Percentiles rank a stretch among this genome's conserved stretches.
Conservation (phyloP, 768 basidiomycete genomes). For the Mycena crocata region DNA sequence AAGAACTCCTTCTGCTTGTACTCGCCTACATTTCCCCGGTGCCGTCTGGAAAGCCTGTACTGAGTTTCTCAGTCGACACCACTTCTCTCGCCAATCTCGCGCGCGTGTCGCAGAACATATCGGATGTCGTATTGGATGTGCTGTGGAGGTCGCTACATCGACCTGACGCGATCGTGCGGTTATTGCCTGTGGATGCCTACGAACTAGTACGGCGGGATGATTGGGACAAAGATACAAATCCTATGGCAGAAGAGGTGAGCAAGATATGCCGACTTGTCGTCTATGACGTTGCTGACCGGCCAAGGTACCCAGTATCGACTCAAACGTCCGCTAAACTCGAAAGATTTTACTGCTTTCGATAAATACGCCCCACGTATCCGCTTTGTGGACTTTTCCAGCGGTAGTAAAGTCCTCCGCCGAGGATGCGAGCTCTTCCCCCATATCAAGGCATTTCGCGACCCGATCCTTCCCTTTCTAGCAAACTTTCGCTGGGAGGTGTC, state of each 20-base stretch:
- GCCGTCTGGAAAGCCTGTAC: conserved; percentile 17
- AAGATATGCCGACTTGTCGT: background rate
- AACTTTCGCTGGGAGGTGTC: conserved; percentile 30
- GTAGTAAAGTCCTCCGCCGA: conserved; percentile 20
- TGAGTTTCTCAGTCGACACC: conserved; percentile 20
- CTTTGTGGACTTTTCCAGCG: conserved; percentile 31
- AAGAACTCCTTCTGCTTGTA: conserved; percentile 28
- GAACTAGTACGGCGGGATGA: background rate
- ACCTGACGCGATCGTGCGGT: conserved; percentile 23
- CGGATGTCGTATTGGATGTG: conserved; percentile 25
- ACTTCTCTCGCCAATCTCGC: conserved; percentile 24
- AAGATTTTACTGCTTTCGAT: conserved; percentile 30
- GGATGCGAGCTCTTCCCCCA: conserved; percentile 32
- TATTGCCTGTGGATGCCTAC: conserved; percentile 25
- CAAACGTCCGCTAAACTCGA: conserved; percentile 8
- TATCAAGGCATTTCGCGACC: conserved; percentile 30
- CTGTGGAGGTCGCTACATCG: conserved; percentile 29
- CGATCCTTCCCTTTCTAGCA: conserved; percentile 21
- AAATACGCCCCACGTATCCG: conserved; percentile 30
- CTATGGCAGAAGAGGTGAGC: conserved; percentile 1
- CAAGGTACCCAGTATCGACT: conserved; percentile 17
- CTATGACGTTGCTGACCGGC: background rate
- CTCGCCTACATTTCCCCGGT: conserved; percentile 26
- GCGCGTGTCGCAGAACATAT: conserved; percentile 29
- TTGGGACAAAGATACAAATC: background rate